These are phyloP conservation scores for Penicillium brasilianum DNA, from an alignment of 2,329 filamentous ascomycete species.

Conservation along the genomic window DNA sequence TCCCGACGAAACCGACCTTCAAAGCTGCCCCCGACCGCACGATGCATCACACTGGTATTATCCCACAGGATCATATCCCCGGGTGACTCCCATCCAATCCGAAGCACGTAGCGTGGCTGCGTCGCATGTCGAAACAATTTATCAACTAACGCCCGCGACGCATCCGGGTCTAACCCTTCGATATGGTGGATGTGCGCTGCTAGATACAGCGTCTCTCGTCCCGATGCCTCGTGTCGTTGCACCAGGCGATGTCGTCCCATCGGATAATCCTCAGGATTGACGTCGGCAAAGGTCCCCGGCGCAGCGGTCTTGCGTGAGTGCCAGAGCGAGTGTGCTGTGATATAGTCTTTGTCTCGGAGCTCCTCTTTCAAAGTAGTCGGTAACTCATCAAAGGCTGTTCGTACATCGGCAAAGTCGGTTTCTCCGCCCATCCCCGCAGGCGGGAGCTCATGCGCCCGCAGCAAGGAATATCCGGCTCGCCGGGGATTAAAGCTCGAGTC, in stretches of 20 bases:
- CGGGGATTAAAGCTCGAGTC: conserved; percentile 63
- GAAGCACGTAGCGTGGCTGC: conserved; percentile 54
- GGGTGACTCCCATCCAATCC: conserved; percentile 54
- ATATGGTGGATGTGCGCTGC: conserved; percentile 61
- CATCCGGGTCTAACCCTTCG: conserved; percentile 46
- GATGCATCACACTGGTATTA: conserved; percentile 62
- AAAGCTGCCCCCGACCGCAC: conserved; percentile 56
- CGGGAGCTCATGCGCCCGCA: conserved; percentile 57
- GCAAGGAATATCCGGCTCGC: conserved; percentile 57
- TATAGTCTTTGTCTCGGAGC: conserved; percentile 48
- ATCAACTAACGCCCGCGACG: conserved; percentile 44
- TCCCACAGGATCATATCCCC: conserved; percentile 65
- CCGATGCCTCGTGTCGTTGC: conserved; percentile 58
- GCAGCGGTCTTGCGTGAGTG: conserved; percentile 59
- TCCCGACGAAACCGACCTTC: conserved; percentile 57
- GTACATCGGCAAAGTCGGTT: conserved; percentile 60
- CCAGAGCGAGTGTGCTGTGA: conserved; percentile 58
- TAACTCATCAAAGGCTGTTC: conserved; percentile 57
- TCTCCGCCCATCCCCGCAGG: conserved; percentile 55
- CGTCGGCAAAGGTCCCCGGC: conserved; percentile 54
- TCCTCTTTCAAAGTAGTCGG: conserved; percentile 41
- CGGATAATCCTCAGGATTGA: conserved; percentile 48
- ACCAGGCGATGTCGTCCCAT: conserved; percentile 56
- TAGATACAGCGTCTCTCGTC: conserved; percentile 60
- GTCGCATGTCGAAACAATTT: conserved; percentile 52